Base-by-base conservation (phyloP, 2,329 filamentous ascomycete genomes). In the Cercospora citrullina region DNA sequence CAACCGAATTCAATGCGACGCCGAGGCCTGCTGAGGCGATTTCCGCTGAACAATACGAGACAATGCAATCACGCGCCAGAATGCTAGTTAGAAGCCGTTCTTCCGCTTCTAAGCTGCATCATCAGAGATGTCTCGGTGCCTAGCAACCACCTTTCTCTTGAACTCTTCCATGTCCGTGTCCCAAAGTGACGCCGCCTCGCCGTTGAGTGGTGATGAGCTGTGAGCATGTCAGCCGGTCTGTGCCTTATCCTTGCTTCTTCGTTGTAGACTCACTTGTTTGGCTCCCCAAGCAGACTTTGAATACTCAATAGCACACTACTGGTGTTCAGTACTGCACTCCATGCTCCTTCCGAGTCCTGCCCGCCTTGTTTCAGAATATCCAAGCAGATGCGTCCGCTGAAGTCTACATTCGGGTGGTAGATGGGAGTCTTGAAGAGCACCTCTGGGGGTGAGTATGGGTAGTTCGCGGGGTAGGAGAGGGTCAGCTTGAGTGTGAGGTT, bases 381-480 rank as follows among this genome's bases (percentile, higher is more conserved):
- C 69, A 99, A 86, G 80, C 95, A 99, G 81, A 99, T 99, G 66
- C 95, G 88, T 48, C 95, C 95, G 3, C 91, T 94, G 83, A 99
- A 97, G 83, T 99, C 95, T 75, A 99, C 92, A 76, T 99, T 99
- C 64, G 95, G 95, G 81, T 99, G 95, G 85, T 98, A 99, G 82
- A 99, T 97, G 42, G 95, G 95, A 6, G 96, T 99, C 84, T 94
- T 96, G 89, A 97, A 99, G 68, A 97, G 87, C 18, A 99, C 95
- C 2, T 91, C 93, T 0, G 95, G 95, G 23, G 95, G 88, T 1
- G 90, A 87, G 80, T 97, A 97, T 9, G 95, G 95, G 79, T 99
- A 99, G 83, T 94, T 97, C 75, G 87, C 84, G 8, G 94, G 93
- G 81, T 98, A 99, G 59, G 89, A 86, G 79, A 99, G 94, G 74